phyloP scores from a whole-genome alignment of 1,139 yeast species.

The Debaryomycetaceae sp. region DNA sequence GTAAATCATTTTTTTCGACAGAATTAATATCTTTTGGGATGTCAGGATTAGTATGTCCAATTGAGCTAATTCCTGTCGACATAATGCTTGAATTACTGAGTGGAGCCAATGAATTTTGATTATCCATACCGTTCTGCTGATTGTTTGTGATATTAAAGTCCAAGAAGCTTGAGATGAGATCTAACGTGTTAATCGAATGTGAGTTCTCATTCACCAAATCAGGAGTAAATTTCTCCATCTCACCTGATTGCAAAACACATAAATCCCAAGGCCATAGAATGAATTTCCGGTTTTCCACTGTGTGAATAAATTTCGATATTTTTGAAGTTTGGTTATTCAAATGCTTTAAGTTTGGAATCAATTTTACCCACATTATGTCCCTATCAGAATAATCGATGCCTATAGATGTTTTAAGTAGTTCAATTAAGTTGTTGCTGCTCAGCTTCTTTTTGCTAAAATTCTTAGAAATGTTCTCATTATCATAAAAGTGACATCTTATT shows the following conservation, averaged over 20 bases:
- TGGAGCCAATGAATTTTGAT: background rate
- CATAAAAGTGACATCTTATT: slow-evolving; percentile 59
- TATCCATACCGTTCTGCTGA: slow-evolving; percentile 9
- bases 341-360: slow-evolving; percentile 65
- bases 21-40: slow-evolving; percentile 9
- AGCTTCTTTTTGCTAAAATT: slow-evolving; percentile 50
- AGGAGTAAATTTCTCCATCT: slow-evolving; percentile 20
- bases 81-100: slow-evolving; percentile 26
- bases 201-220: slow-evolving; percentile 10
- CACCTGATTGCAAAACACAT: slow-evolving; percentile 56
- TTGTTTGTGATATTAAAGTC: slow-evolving; percentile 30
- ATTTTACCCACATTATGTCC: slow-evolving; percentile 52
- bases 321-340: slow-evolving; percentile 65
- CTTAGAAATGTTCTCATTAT: slow-evolving; percentile 37
- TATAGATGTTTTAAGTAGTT: slow-evolving; percentile 51
- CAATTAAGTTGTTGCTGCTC: slow-evolving; percentile 45
- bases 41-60: slow-evolving; percentile 18
- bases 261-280: slow-evolving; percentile 71
- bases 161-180: slow-evolving; percentile 34
- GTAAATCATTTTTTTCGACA: slow-evolving; percentile 7
- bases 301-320: slow-evolving; percentile 53
- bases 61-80: slow-evolving; percentile 25
- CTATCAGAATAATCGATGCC: slow-evolving; percentile 37
- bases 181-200: slow-evolving; percentile 24
- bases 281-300: slow-evolving; percentile 52